phyloP scores from a whole-genome alignment of 176 grass and related monocot genomes.

The Secale cereale region DNA sequence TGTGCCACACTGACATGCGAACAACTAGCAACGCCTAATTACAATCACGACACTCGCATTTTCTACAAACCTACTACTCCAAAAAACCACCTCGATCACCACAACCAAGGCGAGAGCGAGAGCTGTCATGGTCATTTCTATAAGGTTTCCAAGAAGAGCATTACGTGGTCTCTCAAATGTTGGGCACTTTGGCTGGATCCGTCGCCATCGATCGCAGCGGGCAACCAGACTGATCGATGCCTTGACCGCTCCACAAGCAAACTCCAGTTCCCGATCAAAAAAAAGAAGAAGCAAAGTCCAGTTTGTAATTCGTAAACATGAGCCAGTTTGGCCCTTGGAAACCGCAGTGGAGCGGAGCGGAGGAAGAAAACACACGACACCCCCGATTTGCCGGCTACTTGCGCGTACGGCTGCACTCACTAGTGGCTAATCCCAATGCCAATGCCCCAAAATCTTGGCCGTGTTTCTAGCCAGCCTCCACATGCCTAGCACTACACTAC shows the following conservation, averaged over 20 bases:
- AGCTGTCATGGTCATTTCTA: not conserved
- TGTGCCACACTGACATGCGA: too few species aligned
- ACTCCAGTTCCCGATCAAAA: too few species aligned
- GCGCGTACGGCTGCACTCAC: not conserved
- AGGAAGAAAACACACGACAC: not conserved
- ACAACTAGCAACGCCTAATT: too few species aligned
- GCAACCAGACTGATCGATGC: not conserved
- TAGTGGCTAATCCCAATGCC: not conserved
- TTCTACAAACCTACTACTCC: too few species aligned
- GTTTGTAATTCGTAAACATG: not conserved
- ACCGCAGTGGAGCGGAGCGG: not conserved
- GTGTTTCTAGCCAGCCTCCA: slow-evolving; percentile 14
- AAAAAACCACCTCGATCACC: not conserved
- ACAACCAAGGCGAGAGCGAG: not conserved
- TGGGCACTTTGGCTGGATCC: too few species aligned
- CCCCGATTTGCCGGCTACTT: slow-evolving; percentile 17
- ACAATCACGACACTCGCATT: too few species aligned
- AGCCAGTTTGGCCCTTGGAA: not conserved
- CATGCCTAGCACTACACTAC: not conserved
- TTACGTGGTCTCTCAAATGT: not conserved
- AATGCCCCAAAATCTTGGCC: slow-evolving; percentile 32
- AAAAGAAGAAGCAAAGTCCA: too few species aligned
- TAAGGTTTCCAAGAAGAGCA: not conserved
- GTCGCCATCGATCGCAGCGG: not conserved
- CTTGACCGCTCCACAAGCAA: slow-evolving; percentile 16